Base-by-base conservation (phyloP, 176 grass and related monocot genomes). In the Juncus effusus region DNA sequence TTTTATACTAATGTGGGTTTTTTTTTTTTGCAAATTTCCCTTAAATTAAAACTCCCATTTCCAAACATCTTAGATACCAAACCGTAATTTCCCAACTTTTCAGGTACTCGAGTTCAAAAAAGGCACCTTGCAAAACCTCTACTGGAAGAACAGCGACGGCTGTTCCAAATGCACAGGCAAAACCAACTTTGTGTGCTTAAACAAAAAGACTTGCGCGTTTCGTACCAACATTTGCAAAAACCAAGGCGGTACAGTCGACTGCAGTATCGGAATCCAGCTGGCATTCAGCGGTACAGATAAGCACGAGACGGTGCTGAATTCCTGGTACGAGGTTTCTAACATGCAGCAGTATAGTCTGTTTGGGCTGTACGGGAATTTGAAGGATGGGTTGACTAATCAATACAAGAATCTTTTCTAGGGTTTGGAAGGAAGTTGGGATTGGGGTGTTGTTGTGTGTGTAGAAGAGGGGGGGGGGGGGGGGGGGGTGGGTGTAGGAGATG, bases 21-120 rank as follows among this genome's bases (percentile, higher is more conserved):
- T 28, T 28, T 28, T 28, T 28, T 28, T 28, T 28, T 28, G 19
- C 19, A 28, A 28, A 28, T 28, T 28, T 28, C 19, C 19, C 19
- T 28, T 28, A 28, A 28, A 28, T 28, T 28, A 28, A 28, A 28
- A 28, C 19, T 28, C 19, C 19, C 19, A 28, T 28, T 28, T 28
- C 19, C 13, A 10, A 52, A 5, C 36, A 54, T 69, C 15, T 0
- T 37, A 19, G 50, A 12, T 50, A 36, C 40, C 7, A 38, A 4
- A 2, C 3, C 44, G 9, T 9, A 47, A 47, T 47, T 47, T 47
- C 44, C 44, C 4, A 51, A 42, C 58, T 65, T 1, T 16, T 5
- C 75, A 99, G 95, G 70, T 99, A 59, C 86, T 99, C 13, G 95
- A 99, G 60, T 99, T 99, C 86, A 80, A 87, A 15, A 99, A 99